Evolutionary conservation across 306 rosid genomes (phyloP).

Genomic region (Corylus heterophylla): DNA sequence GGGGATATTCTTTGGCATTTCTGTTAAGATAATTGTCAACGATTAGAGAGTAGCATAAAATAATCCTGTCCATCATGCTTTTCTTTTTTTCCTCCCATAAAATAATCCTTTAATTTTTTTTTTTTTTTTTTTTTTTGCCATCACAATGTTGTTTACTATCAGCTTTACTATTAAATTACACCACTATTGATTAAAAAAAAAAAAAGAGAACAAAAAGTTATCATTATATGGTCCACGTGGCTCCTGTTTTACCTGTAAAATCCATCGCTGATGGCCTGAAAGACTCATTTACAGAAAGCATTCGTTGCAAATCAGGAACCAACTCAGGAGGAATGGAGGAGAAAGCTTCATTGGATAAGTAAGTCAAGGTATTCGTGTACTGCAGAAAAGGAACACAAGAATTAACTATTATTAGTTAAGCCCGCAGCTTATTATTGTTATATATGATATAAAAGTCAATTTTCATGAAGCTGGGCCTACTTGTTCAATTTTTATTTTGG

Average conservation of each 20-base stretch:
- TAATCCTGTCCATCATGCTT: background rate
- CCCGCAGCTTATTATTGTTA: no score
- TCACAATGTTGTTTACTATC: background rate
- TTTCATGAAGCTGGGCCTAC: background rate
- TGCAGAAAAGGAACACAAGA: constrained; percentile 50
- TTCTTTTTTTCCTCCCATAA: background rate
- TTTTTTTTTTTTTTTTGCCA: background rate
- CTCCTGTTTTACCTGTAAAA: constrained; percentile 70
- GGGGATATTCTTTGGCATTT: background rate
- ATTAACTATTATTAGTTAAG: background rate
- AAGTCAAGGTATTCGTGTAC: constrained; percentile 92
- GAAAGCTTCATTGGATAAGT: constrained; percentile 88
- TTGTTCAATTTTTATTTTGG: background rate
- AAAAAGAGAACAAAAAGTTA: constrained; percentile 12
- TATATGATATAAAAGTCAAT: background rate
- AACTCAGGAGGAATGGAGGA: constrained; percentile 81
- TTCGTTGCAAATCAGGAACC: constrained; percentile 87
- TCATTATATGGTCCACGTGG: constrained; percentile 1
- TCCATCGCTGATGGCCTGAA: constrained; percentile 81
- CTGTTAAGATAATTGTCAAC: background rate
- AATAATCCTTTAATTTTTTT: background rate
- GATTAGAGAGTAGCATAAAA: background rate
- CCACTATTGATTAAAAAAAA: no score
- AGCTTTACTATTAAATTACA: background rate
- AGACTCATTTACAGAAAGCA: constrained; percentile 90